Evolutionary conservation across 2,329 filamentous ascomycete species (phyloP).

Genomic region (Mycogone perniciosa): DNA sequence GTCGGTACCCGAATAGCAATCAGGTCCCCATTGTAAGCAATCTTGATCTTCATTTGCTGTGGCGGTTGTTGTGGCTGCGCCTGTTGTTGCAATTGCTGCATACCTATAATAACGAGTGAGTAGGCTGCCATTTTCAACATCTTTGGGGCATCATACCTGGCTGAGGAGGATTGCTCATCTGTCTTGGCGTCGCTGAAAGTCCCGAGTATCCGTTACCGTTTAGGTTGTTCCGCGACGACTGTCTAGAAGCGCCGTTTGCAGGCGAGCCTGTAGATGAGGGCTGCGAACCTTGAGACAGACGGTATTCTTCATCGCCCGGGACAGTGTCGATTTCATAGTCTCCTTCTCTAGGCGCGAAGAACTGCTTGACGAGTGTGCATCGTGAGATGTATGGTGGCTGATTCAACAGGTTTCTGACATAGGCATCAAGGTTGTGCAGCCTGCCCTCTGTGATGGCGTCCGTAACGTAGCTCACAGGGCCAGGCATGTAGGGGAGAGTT

Average conservation of each 20-base stretch:
- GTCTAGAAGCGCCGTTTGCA: slow-evolving; percentile 53
- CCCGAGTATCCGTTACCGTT: slow-evolving; percentile 51
- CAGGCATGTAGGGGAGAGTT: slow-evolving; percentile 93
- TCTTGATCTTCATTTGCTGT: slow-evolving; percentile 75
- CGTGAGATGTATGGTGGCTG: slow-evolving; percentile 80
- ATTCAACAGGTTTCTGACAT: slow-evolving; percentile 83
- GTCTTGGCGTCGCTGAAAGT: slow-evolving; percentile 44
- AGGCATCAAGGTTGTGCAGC: slow-evolving; percentile 87
- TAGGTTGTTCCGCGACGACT: slow-evolving; percentile 59
- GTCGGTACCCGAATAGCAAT: slow-evolving; percentile 84
- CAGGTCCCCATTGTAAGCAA: slow-evolving; percentile 86
- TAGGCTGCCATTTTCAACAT: not conserved
- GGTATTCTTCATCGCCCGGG: slow-evolving; percentile 68
- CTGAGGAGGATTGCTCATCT: slow-evolving; percentile 43
- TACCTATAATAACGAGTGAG: slow-evolving; percentile 7
- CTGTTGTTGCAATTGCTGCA: slow-evolving; percentile 31
- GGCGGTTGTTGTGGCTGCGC: slow-evolving; percentile 1
- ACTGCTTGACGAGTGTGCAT: slow-evolving; percentile 77
- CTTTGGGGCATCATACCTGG: slow-evolving; percentile 8
- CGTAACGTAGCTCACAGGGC: slow-evolving; percentile 96
- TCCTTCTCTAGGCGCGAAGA: slow-evolving; percentile 83
- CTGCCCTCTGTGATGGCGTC: slow-evolving; percentile 93
- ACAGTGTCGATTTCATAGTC: slow-evolving; percentile 87
- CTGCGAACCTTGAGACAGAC: slow-evolving; percentile 64
- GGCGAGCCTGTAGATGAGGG: slow-evolving; percentile 60